phyloP scores from a whole-genome alignment of 352 stramenopile genomes.

The Globisporangium canariense region DNA sequence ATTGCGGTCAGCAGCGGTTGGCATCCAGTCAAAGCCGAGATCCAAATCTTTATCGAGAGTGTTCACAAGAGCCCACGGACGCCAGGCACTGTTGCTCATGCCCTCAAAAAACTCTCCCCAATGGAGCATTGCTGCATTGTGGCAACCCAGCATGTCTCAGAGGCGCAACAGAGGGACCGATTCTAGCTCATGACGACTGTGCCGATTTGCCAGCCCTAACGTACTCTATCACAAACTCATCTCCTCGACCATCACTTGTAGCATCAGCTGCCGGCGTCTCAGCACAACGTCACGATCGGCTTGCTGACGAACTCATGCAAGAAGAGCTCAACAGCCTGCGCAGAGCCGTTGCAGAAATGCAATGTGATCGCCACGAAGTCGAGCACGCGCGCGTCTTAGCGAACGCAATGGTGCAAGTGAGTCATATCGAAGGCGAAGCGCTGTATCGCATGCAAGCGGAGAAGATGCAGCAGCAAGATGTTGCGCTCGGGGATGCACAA shows the following conservation, averaged over 20 bases:
- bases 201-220: background rate
- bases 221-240: background rate
- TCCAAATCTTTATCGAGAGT: background rate
- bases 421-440: constrained; percentile 8
- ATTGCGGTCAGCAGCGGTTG: background rate
- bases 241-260: background rate
- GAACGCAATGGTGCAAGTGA: constrained; percentile 21
- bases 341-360: constrained; percentile 34
- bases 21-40: background rate
- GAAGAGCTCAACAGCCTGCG: constrained; percentile 47
- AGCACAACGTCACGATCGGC: background rate
- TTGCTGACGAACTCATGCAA: constrained; percentile 36
- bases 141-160: background rate
- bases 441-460: constrained; percentile 27
- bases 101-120: background rate
- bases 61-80: background rate
- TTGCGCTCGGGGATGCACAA: constrained; percentile 24
- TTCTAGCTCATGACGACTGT: background rate
- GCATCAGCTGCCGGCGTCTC: background rate
- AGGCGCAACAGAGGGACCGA: background rate
- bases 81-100: background rate
- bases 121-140: background rate
- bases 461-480: constrained; percentile 32
- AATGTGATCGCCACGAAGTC: constrained; percentile 30
- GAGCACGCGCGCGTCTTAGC: constrained; percentile 27